phyloP scores from a whole-genome alignment of 2,329 filamentous ascomycete species.

The Coleophoma crateriformis region DNA sequence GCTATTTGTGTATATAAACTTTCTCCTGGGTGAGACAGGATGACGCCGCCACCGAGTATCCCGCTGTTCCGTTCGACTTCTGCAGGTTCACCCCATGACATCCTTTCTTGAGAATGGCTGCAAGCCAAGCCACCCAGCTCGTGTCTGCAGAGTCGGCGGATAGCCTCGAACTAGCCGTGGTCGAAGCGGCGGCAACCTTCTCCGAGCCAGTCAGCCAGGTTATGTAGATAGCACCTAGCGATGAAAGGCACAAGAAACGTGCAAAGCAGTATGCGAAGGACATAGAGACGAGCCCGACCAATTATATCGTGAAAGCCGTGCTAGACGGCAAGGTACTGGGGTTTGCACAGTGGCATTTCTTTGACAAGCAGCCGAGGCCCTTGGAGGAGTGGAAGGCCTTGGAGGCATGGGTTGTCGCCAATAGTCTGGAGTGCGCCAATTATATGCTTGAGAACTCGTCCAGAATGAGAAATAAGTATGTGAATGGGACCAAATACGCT shows the following conservation, averaged over 20 bases:
- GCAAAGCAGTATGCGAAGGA: not conserved
- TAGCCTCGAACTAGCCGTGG: not conserved
- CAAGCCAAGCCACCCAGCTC: not conserved
- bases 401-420: not conserved
- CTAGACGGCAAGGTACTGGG: not conserved
- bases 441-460: not conserved
- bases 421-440: not conserved
- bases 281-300: not conserved
- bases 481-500: not conserved
- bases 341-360: not conserved
- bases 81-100: too few species aligned
- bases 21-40: too few species aligned
- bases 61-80: too few species aligned
- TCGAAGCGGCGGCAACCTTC: not conserved
- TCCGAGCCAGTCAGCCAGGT: not conserved
- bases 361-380: not conserved
- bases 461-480: not conserved
- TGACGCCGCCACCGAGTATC: too few species aligned
- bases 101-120: not conserved
- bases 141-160: not conserved
- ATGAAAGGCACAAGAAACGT: not conserved
- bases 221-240: not conserved
- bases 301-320: not conserved
- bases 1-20: too few species aligned
- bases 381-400: not conserved